Conservation (phyloP, 2,329 filamentous ascomycete genomes). For the Fusarium nygamai region DNA sequence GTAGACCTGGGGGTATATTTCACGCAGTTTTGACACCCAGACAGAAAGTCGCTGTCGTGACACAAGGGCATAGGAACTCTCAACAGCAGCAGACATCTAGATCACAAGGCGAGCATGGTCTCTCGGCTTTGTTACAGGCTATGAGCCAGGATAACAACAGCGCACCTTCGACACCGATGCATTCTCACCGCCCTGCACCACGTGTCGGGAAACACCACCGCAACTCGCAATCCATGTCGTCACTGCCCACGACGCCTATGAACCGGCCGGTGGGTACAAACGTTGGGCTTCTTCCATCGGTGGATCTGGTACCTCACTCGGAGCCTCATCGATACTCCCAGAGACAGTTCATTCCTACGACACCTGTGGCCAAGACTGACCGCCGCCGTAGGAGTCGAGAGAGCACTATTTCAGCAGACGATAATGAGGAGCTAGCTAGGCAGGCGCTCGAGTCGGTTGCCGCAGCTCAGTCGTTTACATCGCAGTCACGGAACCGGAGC, state of each 20-base stretch:
- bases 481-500: constrained; percentile 38
- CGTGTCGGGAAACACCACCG: constrained; percentile 73
- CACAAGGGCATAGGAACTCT: constrained; percentile 58
- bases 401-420: constrained; percentile 81
- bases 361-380: constrained; percentile 54
- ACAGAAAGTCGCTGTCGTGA: constrained; percentile 51
- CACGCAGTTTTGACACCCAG: constrained; percentile 70
- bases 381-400: constrained; percentile 77
- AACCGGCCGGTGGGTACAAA: constrained; percentile 60
- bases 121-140: constrained; percentile 84
- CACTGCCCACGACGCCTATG: constrained; percentile 80
- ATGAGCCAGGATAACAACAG: constrained; percentile 78
- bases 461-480: constrained; percentile 51
- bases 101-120: constrained; percentile 65
- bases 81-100: constrained; percentile 63
- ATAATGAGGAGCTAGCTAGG: constrained; percentile 66
- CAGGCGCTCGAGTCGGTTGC: constrained; percentile 65
- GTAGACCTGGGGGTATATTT: constrained; percentile 76
- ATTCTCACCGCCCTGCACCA: constrained; percentile 55
- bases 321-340: constrained; percentile 61
- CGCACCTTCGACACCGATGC: constrained; percentile 75
- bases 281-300: constrained; percentile 67
- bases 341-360: constrained; percentile 56
- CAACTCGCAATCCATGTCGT: constrained; percentile 84
- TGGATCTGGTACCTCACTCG: constrained; percentile 69